phyloP scores from a whole-genome alignment of 202 grass and related monocot species.

The Panicum virgatum region DNA sequence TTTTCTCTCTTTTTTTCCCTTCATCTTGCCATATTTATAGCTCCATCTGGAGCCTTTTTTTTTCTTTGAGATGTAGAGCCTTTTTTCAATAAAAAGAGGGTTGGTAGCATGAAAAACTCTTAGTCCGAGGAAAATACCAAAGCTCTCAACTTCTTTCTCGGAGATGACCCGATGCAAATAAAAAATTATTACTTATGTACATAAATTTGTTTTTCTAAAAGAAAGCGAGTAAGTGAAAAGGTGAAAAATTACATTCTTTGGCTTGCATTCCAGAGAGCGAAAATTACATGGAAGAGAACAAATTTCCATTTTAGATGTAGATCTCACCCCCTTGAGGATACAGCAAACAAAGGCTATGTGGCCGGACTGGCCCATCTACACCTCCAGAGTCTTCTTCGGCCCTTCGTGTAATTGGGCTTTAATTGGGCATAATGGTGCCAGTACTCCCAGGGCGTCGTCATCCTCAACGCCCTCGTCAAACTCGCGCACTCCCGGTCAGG shows the following conservation, averaged over 20 bases:
- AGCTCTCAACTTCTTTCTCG: neutral
- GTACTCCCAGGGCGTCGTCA: too few species aligned
- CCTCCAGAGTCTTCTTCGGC: too few species aligned
- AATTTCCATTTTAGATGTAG: neutral
- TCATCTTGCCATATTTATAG: neutral
- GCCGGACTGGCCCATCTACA: neutral
- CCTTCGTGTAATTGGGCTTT: too few species aligned
- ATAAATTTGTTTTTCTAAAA: neutral
- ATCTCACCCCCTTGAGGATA: neutral
- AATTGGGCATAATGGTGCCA: too few species aligned
- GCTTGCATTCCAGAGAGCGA: neutral
- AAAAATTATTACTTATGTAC: neutral
- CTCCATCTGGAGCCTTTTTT: neutral
- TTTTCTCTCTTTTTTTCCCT: neutral
- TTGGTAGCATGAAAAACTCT: neutral
- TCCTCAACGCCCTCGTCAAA: too few species aligned
- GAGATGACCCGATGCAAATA: neutral
- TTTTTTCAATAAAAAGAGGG: neutral
- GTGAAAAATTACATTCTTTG: too few species aligned
- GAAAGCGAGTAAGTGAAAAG: neutral
- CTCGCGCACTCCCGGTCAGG: too few species aligned
- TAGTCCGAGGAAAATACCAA: neutral
- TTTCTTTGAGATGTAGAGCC: too few species aligned
- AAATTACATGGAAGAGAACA: neutral
- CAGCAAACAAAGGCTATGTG: too few species aligned